These are phyloP conservation scores for Patellaria atrata DNA, from an alignment of 495 filamentous ascomycete genomes.

Conservation along the genomic window DNA sequence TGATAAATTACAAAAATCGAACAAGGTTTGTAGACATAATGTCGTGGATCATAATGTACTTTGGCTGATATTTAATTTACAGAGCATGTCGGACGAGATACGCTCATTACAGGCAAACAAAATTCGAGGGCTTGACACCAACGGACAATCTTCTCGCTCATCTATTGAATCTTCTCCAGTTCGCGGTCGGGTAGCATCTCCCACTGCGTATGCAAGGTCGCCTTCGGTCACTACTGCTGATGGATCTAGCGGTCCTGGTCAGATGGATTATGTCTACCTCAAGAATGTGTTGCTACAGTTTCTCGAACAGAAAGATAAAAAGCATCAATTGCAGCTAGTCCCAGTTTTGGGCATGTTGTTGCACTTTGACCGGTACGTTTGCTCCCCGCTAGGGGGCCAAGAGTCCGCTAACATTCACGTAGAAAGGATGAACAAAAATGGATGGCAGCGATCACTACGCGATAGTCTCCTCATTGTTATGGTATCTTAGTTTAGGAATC, in stretches of 20 bases:
- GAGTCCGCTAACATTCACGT: slow-evolving; percentile 11
- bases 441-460: slow-evolving; percentile 61
- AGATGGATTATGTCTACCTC: slow-evolving; percentile 69
- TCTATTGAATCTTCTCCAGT: slow-evolving; percentile 31
- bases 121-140: slow-evolving; percentile 28
- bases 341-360: slow-evolving; percentile 83
- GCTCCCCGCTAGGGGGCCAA: neutral
- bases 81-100: slow-evolving; percentile 37
- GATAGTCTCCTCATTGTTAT: slow-evolving; percentile 18
- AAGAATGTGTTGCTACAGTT: slow-evolving; percentile 95
- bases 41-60: slow-evolving; percentile 1
- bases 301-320: slow-evolving; percentile 86
- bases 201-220: slow-evolving; percentile 25
- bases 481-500: too few relatives aligned
- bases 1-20: slow-evolving; percentile 67
- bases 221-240: slow-evolving; percentile 30
- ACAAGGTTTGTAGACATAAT: slow-evolving; percentile 33
- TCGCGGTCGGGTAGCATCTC: slow-evolving; percentile 40
- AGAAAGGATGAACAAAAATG: slow-evolving; percentile 82
- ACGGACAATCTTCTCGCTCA: slow-evolving; percentile 42
- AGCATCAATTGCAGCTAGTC: slow-evolving; percentile 74
- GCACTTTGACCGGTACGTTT: slow-evolving; percentile 72
- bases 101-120: slow-evolving; percentile 27
- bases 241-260: slow-evolving; percentile 23
- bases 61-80: slow-evolving; percentile 6